Conservation (phyloP, 2,329 filamentous ascomycete genomes). For the Fusarium circinatum region DNA sequence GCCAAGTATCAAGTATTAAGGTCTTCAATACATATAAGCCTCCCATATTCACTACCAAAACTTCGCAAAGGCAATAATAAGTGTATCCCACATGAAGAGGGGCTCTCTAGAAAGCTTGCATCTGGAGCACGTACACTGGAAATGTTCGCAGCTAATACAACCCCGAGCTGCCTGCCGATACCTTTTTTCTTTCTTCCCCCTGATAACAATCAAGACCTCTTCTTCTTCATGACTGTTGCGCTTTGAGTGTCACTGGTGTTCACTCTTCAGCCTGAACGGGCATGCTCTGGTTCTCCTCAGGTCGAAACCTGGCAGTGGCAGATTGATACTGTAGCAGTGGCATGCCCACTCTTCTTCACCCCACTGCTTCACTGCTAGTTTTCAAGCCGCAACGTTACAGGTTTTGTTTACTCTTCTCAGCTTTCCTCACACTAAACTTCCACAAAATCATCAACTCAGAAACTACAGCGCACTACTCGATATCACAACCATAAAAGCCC, state of each 20-base stretch:
- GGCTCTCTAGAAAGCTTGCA: neutral
- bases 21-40: rapidly evolving
- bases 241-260: neutral
- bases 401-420: neutral
- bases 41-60: neutral
- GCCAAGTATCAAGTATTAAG: neutral
- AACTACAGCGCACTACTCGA: too few relatives aligned
- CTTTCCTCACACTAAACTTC: neutral
- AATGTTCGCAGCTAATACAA: neutral
- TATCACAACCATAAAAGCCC: too few relatives aligned
- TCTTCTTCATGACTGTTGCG: neutral
- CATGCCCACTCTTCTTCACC: neutral
- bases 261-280: neutral
- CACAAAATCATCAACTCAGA: neutral
- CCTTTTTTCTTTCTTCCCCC: too few relatives aligned
- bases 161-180: neutral
- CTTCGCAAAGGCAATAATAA: too few relatives aligned
- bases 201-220: neutral
- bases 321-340: neutral
- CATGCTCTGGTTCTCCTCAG: neutral
- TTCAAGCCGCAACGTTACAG: neutral
- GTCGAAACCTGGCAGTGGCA: neutral
- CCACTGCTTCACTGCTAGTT: neutral
- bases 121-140: neutral
- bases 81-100: too few relatives aligned